Percentiles rank a stretch among this genome's conserved stretches.
Evolutionary conservation across 352 stramenopile genomes (phyloP).

Genomic region (Phytophthora ramorum): DNA sequence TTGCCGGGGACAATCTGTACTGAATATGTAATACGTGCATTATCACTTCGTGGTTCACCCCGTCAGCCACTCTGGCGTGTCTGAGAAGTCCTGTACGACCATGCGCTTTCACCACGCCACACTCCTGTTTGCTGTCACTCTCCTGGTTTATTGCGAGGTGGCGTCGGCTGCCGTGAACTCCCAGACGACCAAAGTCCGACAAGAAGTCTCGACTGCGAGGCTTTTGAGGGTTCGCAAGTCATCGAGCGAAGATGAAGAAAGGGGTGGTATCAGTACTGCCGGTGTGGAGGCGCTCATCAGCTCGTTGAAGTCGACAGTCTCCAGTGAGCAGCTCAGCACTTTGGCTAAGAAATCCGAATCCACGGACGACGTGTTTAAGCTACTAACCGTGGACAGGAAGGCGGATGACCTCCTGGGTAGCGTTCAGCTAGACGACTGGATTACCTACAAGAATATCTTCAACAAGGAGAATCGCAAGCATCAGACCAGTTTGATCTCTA

Average conservation of each 20-base stretch:
- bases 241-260: background rate
- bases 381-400: background rate
- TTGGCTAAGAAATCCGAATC: background rate
- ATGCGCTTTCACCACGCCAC: background rate
- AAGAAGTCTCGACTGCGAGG: background rate
- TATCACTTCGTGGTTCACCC: too few species aligned
- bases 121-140: background rate
- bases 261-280: background rate
- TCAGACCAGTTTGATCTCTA: background rate
- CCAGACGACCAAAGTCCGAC: background rate
- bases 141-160: background rate
- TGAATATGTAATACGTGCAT: too few species aligned
- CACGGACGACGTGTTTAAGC: background rate
- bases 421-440: background rate
- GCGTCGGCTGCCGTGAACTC: background rate
- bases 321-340: background rate
- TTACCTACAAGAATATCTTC: background rate
- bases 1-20: too few species aligned
- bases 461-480: slow-evolving; percentile 1
- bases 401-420: background rate
- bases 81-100: too few species aligned
- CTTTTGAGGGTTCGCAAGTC: background rate
- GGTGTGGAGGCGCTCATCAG: background rate
- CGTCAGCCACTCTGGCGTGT: too few species aligned
- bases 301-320: background rate